Evolutionary conservation across 257 asterid genomes (phyloP).

Genomic region (Cynanchum wilfordii): DNA sequence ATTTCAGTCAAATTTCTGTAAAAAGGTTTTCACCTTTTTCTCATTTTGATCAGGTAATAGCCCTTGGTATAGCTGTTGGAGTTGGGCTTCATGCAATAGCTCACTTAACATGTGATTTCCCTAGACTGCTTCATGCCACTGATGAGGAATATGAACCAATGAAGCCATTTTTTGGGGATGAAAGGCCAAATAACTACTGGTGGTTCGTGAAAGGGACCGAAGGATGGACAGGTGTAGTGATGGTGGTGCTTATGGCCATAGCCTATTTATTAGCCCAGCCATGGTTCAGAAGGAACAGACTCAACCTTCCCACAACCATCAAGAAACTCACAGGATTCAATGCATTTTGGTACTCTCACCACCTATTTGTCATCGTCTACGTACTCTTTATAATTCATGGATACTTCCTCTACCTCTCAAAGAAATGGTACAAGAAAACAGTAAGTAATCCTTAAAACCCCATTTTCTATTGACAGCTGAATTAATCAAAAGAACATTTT

Average conservation of each 20-base stretch:
- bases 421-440: constrained; percentile 73
- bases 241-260: constrained; percentile 48
- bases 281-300: constrained; percentile 64
- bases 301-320: constrained; percentile 59
- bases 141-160: constrained; percentile 28
- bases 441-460: constrained; percentile 25
- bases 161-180: constrained; percentile 36
- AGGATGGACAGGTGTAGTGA: constrained; percentile 58
- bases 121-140: constrained; percentile 31
- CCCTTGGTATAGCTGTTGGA: constrained; percentile 44
- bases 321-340: constrained; percentile 78
- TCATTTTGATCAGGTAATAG: constrained; percentile 29
- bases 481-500: neutral
- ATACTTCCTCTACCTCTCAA: constrained; percentile 52
- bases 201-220: constrained; percentile 34
- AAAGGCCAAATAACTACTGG: constrained; percentile 52
- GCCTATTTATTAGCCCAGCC: constrained; percentile 67
- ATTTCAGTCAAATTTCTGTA: neutral
- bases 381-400: constrained; percentile 69
- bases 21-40: neutral
- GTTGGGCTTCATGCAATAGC: constrained; percentile 31
- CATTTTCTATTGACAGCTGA: neutral
- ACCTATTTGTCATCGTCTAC: constrained; percentile 60
- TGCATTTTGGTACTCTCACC: constrained; percentile 92
- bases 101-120: constrained; percentile 59